Percentiles rank a stretch among this genome's conserved stretches.
These are phyloP conservation scores for Podospora anserina DNA, from an alignment of 495 filamentous ascomycete species.

Conservation along the genomic window DNA sequence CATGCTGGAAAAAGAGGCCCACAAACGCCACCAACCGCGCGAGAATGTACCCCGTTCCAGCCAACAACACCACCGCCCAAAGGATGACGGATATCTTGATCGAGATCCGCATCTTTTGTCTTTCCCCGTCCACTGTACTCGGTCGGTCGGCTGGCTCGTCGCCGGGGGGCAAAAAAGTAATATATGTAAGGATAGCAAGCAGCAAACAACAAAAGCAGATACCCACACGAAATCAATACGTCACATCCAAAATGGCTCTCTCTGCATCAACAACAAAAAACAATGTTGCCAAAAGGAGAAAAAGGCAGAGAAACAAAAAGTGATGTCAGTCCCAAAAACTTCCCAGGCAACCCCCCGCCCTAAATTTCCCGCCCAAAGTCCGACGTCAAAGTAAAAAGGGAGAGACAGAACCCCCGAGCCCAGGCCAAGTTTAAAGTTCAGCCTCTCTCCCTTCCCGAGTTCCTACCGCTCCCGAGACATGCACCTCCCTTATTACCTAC, in stretches of 20 bases:
- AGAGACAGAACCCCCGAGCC: not conserved
- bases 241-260: no score
- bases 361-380: not conserved
- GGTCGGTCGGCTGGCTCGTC: no score
- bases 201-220: no score
- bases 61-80: slow-evolving; percentile 16
- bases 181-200: no score
- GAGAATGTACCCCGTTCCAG: slow-evolving; percentile 13
- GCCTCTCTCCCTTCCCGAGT: not conserved
- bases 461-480: not conserved
- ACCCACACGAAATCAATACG: no score
- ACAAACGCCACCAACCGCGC: slow-evolving; percentile 24
- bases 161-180: no score
- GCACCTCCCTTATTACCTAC: not conserved
- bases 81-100: slow-evolving; percentile 19
- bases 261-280: no score
- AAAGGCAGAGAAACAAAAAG: not conserved
- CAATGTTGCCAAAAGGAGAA: not conserved
- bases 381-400: not conserved
- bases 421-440: not conserved
- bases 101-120: slow-evolving; percentile 17
- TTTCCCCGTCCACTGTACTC: not conserved
- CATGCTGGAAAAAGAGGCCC: slow-evolving; percentile 30
- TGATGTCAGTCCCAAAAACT: no score
- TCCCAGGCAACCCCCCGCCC: not conserved